phyloP scores from a whole-genome alignment of 2,329 filamentous ascomycete species.

The Neurospora sp. region DNA sequence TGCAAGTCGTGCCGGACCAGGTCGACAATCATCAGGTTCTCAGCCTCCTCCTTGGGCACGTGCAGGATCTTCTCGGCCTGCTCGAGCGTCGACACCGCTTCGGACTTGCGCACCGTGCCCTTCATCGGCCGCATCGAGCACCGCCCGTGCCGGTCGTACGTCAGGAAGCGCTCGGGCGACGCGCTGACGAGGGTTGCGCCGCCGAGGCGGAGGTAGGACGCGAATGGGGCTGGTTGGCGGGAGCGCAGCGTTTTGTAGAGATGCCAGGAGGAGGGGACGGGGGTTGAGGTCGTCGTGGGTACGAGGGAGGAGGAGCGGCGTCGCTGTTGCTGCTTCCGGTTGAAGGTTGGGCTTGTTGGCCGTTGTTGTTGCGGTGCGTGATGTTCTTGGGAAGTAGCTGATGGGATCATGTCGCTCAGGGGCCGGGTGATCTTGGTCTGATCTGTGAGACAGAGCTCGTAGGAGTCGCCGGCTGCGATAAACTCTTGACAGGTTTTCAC shows the following conservation, averaged over 20 bases:
- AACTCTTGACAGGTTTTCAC: slow-evolving; percentile 60
- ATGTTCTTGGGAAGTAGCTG: slow-evolving; percentile 29
- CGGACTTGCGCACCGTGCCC: slow-evolving; percentile 78
- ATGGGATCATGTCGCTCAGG: slow-evolving; percentile 15
- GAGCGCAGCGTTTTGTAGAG: slow-evolving; percentile 61
- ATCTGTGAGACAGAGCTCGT: slow-evolving; percentile 75
- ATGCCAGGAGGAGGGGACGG: slow-evolving; percentile 44
- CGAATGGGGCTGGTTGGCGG: slow-evolving; percentile 74
- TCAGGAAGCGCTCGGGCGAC: slow-evolving; percentile 83
- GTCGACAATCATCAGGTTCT: slow-evolving; percentile 98
- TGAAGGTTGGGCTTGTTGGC: background rate
- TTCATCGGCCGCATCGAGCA: slow-evolving; percentile 91
- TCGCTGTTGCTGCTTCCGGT: slow-evolving; percentile 2
- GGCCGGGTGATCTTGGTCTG: slow-evolving; percentile 53
- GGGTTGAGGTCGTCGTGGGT: slow-evolving; percentile 3
- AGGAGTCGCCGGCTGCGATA: slow-evolving; percentile 70
- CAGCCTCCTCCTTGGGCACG: slow-evolving; percentile 80
- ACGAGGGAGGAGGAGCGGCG: background rate
- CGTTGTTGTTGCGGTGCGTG: slow-evolving; percentile 6
- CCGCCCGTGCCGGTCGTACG: slow-evolving; percentile 37
- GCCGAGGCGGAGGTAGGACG: slow-evolving; percentile 67
- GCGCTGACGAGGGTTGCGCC: slow-evolving; percentile 64
- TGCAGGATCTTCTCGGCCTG: slow-evolving; percentile 65
- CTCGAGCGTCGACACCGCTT: slow-evolving; percentile 52
- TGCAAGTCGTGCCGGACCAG: slow-evolving; percentile 90